Conservation (phyloP, 768 basidiomycete genomes). For the Phylloporus sp. region DNA sequence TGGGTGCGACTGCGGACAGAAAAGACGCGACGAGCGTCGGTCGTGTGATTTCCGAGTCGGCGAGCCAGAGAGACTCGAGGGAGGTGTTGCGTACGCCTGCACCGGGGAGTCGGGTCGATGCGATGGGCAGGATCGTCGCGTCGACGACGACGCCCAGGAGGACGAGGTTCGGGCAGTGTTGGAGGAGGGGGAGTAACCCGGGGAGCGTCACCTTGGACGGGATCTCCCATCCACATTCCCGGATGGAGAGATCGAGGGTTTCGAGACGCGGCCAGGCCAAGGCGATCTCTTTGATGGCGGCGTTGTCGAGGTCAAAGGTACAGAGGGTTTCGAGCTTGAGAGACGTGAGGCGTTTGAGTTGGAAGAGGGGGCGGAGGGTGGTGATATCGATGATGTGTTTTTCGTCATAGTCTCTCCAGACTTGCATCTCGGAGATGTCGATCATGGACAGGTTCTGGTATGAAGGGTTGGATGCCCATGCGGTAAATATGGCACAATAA, state of each 20-base stretch:
- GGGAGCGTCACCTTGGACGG: conserved; percentile 24
- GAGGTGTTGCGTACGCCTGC: conserved; percentile 22
- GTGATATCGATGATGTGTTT: conserved; percentile 27
- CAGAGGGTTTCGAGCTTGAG: conserved; percentile 28
- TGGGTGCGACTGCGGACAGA: conserved; percentile 27
- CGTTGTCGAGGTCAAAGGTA: conserved; percentile 24
- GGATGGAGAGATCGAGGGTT: conserved; percentile 25
- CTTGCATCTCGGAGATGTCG: conserved; percentile 29
- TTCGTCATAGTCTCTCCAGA: conserved; percentile 28
- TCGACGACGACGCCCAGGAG: conserved; percentile 28
- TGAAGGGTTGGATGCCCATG: conserved; percentile 20
- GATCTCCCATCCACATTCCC: conserved; percentile 30
- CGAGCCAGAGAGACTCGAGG: conserved; percentile 26
- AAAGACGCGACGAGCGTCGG: conserved; percentile 25
- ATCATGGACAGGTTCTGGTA: conserved; percentile 24
- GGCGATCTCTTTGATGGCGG: conserved; percentile 23
- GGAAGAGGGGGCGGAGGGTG: conserved; percentile 23
- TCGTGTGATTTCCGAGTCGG: conserved; percentile 26
- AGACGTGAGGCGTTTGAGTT: conserved; percentile 17
- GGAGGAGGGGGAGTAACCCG: conserved; percentile 22
- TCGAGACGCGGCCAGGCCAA: conserved; percentile 26
- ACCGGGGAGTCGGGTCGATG: conserved; percentile 9
- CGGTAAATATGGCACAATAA: conserved; percentile 20
- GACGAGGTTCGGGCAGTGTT: conserved; percentile 19
- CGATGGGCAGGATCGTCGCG: conserved; percentile 18